Evolutionary conservation across 2,329 filamentous ascomycete species (phyloP), one percentile per base, ranked within the genome.

Genomic region (Pyricularia sp.): DNA sequence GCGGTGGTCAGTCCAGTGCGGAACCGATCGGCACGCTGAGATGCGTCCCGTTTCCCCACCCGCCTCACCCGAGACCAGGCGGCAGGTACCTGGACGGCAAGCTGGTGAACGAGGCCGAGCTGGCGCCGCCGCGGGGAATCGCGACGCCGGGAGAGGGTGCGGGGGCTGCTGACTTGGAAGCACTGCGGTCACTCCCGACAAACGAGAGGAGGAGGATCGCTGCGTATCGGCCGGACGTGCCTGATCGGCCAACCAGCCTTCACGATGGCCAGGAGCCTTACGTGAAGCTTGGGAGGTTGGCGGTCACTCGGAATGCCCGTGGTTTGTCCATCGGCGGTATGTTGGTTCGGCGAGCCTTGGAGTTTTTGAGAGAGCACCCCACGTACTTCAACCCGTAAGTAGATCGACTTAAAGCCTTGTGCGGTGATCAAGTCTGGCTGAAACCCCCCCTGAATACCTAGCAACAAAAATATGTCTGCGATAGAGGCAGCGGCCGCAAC

Each of bases 21-120:
- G 77, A 75, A 28, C 84, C 91, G 62, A 85, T 93, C 64, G 91
- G 88, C 8, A 91, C 89, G 1, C 82, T 96, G 66, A 86, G 93
- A 26, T 79, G 96, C 12, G 89, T 96, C 0, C 92, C 92, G 0
- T 91, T 91, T 63, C 91, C 90, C 1, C 89, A 96, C 70, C 77
- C 78, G 10, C 79, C 85, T 35, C 85, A 93, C 75, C 85, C 86
- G 59, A 72, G 78, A 68, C 71, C 75, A 0, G 83, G 81, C 5
- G 81, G 76, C 6, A 72, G 71, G 30, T 85, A 85, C 71, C 75
- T 78, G 66, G 76, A 79, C 67, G 78, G 79, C 44, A 70, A 74
- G 16, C 70, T 81, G 31, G 62, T 66, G 19, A 69, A 65, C 64
- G 24, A 35, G 26, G 62, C 66, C 55, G 66, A 67, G 26, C 68